Percentiles rank a stretch among this genome's conserved stretches.
These are phyloP conservation scores for Boechera stricta DNA, from an alignment of 345 rosid species.

Conservation along the genomic window DNA sequence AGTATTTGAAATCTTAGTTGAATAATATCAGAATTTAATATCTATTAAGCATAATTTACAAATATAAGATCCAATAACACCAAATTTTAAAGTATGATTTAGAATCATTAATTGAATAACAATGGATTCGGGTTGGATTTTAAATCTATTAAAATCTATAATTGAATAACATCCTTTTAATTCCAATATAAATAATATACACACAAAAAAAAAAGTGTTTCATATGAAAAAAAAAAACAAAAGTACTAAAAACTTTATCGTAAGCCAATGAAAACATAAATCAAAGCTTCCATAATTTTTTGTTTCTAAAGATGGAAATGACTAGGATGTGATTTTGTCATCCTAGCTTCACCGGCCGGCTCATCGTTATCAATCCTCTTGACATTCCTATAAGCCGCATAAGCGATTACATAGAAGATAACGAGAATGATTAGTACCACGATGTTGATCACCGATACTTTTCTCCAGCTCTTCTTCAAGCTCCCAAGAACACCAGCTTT, in stretches of 20 bases:
- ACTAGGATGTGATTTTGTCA: slow-evolving; percentile 85
- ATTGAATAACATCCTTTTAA: neutral
- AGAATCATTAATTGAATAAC: too few species aligned
- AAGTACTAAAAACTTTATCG: slow-evolving; percentile 9
- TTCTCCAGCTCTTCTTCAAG: slow-evolving; percentile 95
- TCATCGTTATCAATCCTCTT: slow-evolving; percentile 85
- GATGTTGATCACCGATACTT: slow-evolving; percentile 87
- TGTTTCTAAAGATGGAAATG: slow-evolving; percentile 53
- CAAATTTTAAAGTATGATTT: too few species aligned
- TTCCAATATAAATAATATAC: slow-evolving; percentile 19
- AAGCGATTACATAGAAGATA: slow-evolving; percentile 74
- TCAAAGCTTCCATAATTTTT: slow-evolving; percentile 6
- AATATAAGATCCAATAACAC: too few species aligned
- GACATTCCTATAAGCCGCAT: slow-evolving; percentile 85
- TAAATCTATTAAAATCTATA: too few species aligned
- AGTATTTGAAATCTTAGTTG: too few species aligned
- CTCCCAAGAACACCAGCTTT: slow-evolving; percentile 94
- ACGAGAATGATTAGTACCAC: slow-evolving; percentile 78
- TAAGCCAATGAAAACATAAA: slow-evolving; percentile 24
- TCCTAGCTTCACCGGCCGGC: slow-evolving; percentile 79
- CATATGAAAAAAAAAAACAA: slow-evolving; percentile 15
- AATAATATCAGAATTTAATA: too few species aligned
- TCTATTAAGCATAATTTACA: too few species aligned
- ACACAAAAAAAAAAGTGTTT: slow-evolving; percentile 18
- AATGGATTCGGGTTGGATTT: too few species aligned